These are phyloP conservation scores for Podila minutissima DNA, from an alignment of 192 early-diverging fungal species.

Conservation along the genomic window DNA sequence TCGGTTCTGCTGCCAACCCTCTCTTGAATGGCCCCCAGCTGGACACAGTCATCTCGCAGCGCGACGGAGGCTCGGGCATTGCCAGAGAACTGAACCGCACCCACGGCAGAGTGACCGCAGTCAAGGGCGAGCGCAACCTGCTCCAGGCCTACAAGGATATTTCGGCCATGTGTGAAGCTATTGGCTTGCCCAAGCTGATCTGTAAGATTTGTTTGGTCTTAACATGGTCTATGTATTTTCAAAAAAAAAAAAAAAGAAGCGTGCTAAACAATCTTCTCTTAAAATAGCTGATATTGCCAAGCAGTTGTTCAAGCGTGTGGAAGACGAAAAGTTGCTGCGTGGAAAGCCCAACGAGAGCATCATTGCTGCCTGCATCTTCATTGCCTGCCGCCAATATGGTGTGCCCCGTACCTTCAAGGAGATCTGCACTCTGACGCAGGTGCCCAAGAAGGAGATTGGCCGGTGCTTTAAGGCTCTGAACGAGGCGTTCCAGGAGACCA, in stretches of 20 bases:
- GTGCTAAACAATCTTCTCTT: too few species aligned
- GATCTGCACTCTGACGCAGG: conserved; percentile 87
- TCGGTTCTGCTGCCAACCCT: conserved; percentile 83
- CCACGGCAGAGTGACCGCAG: conserved; percentile 74
- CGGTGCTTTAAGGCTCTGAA: conserved; percentile 80
- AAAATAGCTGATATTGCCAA: conserved; percentile 76
- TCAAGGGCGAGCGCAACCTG: conserved; percentile 80
- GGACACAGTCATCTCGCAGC: conserved; percentile 83
- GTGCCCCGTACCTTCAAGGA: conserved; percentile 94
- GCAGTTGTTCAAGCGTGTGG: conserved; percentile 86
- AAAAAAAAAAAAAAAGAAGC: too few species aligned
- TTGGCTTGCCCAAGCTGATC: conserved; percentile 79
- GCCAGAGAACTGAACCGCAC: conserved; percentile 77
- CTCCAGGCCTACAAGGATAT: conserved; percentile 83
- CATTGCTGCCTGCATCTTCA: conserved; percentile 92
- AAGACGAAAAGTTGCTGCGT: conserved; percentile 82
- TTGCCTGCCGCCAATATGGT: conserved; percentile 87
- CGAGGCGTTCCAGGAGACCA: conserved; percentile 61
- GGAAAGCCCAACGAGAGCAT: conserved; percentile 87
- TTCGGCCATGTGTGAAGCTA: conserved; percentile 79
- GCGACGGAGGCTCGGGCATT: conserved; percentile 79
- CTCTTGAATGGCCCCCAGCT: conserved; percentile 81
- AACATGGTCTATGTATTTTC: not conserved
- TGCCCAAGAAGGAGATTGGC: conserved; percentile 95
- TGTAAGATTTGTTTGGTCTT: conserved; percentile 18